Evolutionary conservation across 2,329 filamentous ascomycete genomes (phyloP).

Genomic region (Colletotrichum scovillei): DNA sequence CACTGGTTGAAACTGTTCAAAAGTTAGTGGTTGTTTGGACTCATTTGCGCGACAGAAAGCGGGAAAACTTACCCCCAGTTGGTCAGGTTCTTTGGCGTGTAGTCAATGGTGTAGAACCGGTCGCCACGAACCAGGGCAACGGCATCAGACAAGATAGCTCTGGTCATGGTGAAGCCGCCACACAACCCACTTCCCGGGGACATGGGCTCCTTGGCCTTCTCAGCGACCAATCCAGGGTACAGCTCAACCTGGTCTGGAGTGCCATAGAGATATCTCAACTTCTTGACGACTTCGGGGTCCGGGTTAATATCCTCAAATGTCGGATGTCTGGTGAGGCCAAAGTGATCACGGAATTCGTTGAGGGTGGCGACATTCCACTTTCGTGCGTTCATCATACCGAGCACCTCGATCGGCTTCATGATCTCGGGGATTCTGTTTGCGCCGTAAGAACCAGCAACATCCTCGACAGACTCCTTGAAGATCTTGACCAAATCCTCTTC

Average conservation of each 20-base stretch:
- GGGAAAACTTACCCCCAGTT: constrained; percentile 68
- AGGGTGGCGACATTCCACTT: constrained; percentile 68
- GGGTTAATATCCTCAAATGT: constrained; percentile 70
- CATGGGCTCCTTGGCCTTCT: constrained; percentile 61
- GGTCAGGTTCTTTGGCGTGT: constrained; percentile 69
- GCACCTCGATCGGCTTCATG: constrained; percentile 67
- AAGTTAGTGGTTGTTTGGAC: neutral
- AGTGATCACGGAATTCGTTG: constrained; percentile 73
- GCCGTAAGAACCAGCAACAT: constrained; percentile 59
- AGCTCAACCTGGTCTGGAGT: constrained; percentile 72
- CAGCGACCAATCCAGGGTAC: constrained; percentile 60
- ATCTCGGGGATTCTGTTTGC: constrained; percentile 66
- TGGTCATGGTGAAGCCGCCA: constrained; percentile 56
- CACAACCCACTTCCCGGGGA: constrained; percentile 59
- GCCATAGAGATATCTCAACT: constrained; percentile 64
- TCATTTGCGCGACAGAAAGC: neutral
- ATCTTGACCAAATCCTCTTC: constrained; percentile 67
- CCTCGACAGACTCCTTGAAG: constrained; percentile 63
- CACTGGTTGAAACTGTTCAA: constrained; percentile 53
- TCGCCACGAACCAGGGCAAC: constrained; percentile 72
- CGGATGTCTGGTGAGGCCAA: constrained; percentile 64
- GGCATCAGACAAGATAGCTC: constrained; percentile 71
- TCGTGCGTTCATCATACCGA: constrained; percentile 69
- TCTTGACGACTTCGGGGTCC: constrained; percentile 62
- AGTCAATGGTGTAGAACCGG: constrained; percentile 72